Conservation (phyloP, 2,329 filamentous ascomycete genomes). For the Colletotrichum paranaense region DNA sequence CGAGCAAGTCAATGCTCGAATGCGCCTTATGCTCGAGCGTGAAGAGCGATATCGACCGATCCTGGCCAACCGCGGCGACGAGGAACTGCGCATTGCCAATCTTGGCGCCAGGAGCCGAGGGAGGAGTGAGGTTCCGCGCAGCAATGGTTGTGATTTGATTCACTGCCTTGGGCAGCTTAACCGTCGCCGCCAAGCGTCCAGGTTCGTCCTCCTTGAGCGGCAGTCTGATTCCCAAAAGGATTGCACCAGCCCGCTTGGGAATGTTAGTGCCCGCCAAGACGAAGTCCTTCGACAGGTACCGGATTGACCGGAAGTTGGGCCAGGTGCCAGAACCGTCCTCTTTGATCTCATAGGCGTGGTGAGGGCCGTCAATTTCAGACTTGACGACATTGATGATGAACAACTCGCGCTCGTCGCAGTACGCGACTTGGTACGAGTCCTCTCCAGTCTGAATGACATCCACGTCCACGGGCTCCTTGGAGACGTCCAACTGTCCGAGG, state of each 20-base stretch:
- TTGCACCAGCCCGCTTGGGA: slow-evolving; percentile 67
- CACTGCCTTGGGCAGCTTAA: slow-evolving; percentile 73
- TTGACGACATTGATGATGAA: slow-evolving; percentile 69
- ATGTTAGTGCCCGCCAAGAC: slow-evolving; percentile 68
- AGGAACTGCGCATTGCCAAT: slow-evolving; percentile 79
- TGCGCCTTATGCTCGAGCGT: slow-evolving; percentile 76
- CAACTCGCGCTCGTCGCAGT: slow-evolving; percentile 82
- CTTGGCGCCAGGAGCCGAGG: slow-evolving; percentile 58
- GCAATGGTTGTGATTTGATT: slow-evolving; percentile 84
- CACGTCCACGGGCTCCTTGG: slow-evolving; percentile 73
- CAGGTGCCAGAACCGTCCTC: slow-evolving; percentile 56
- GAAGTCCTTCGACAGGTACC: slow-evolving; percentile 69
- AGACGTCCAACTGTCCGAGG: slow-evolving; percentile 61
- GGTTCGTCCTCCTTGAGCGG: slow-evolving; percentile 47
- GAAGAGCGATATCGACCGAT: slow-evolving; percentile 81
- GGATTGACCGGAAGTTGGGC: slow-evolving; percentile 67
- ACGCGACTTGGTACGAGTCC: slow-evolving; percentile 77
- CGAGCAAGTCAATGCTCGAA: slow-evolving; percentile 59
- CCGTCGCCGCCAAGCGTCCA: slow-evolving; percentile 62
- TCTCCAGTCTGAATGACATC: slow-evolving; percentile 74
- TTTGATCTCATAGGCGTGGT: slow-evolving; percentile 67
- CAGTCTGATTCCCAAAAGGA: slow-evolving; percentile 68
- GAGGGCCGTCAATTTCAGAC: slow-evolving; percentile 56
- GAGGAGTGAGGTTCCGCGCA: slow-evolving; percentile 74
- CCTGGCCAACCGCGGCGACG: slow-evolving; percentile 83